Conservation (phyloP, 805 yeast genomes). For the Pichia nakasei region DNA sequence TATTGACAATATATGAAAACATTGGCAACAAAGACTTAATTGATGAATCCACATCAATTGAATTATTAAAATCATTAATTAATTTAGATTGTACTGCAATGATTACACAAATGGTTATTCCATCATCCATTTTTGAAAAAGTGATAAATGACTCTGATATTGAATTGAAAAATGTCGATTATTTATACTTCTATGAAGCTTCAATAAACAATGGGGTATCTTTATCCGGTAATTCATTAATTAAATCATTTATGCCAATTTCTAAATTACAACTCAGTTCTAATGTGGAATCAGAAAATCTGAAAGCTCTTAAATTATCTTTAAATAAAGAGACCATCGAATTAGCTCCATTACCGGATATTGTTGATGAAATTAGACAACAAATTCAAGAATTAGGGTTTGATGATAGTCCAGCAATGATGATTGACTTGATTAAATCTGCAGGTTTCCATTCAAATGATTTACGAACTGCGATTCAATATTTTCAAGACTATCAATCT, state of each 20-base stretch:
- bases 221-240: conserved; percentile 11
- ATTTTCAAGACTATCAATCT: conserved; percentile 19
- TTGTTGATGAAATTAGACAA: conserved; percentile 11
- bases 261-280: conserved; percentile 11
- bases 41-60: conserved; percentile 4
- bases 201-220: conserved; percentile 12
- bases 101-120: conserved; percentile 11
- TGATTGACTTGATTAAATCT: conserved; percentile 14
- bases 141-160: conserved; percentile 2
- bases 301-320: conserved; percentile 3
- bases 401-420: conserved; percentile 11
- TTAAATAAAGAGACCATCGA: not conserved
- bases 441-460: conserved; percentile 20
- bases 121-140: conserved; percentile 9
- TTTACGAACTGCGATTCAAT: conserved; percentile 15
- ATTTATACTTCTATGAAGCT: conserved; percentile 15
- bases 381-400: conserved; percentile 12
- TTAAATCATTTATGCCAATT: conserved; percentile 15
- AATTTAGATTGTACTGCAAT: conserved; percentile 14
- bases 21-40: conserved; percentile 12
- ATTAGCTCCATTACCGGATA: conserved; percentile 8
- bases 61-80: conserved; percentile 14
- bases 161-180: conserved; percentile 14
- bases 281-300: conserved; percentile 10
- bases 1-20: conserved; percentile 10